phyloP scores from a whole-genome alignment of 2,329 filamentous ascomycete genomes.

The Aspergillus jensenii region DNA sequence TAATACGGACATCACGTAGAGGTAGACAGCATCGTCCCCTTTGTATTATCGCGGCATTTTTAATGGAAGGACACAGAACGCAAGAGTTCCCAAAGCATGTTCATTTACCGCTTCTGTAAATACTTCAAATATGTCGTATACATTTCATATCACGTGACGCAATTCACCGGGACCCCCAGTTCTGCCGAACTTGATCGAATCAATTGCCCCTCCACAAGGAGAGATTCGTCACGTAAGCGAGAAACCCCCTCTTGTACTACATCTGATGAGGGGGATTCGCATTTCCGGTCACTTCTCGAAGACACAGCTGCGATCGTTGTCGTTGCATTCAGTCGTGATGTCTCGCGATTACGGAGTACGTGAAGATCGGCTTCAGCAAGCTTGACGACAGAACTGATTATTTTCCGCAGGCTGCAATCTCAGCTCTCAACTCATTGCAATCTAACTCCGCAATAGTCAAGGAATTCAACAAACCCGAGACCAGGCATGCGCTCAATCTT shows the following conservation, averaged over 20 bases:
- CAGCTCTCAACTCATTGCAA: constrained; percentile 72
- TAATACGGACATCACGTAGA: constrained; percentile 8
- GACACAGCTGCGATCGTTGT: constrained; percentile 28
- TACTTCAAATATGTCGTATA: neutral
- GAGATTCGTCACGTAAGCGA: constrained; percentile 11
- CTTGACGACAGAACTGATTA: constrained; percentile 14
- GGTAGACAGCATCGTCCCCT: neutral
- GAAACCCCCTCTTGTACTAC: constrained; percentile 11
- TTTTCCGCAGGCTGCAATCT: constrained; percentile 63
- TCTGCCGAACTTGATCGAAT: neutral
- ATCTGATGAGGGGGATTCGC: constrained; percentile 30
- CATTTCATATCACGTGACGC: constrained; percentile 1
- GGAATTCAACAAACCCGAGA: constrained; percentile 64
- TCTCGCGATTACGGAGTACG: constrained; percentile 42
- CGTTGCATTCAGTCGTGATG: constrained; percentile 33
- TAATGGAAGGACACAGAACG: neutral
- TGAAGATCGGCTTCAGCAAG: constrained; percentile 1
- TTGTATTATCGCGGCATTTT: neutral
- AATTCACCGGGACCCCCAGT: neutral
- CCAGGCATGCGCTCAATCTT: constrained; percentile 70
- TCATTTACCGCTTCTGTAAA: neutral
- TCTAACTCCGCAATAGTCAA: constrained; percentile 78
- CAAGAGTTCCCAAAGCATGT: neutral
- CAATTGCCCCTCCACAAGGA: constrained; percentile 5
- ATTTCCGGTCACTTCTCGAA: constrained; percentile 17